These are phyloP conservation scores for Rhododendron ovatum DNA, from an alignment of 148 eudicot species.

Conservation along the genomic window DNA sequence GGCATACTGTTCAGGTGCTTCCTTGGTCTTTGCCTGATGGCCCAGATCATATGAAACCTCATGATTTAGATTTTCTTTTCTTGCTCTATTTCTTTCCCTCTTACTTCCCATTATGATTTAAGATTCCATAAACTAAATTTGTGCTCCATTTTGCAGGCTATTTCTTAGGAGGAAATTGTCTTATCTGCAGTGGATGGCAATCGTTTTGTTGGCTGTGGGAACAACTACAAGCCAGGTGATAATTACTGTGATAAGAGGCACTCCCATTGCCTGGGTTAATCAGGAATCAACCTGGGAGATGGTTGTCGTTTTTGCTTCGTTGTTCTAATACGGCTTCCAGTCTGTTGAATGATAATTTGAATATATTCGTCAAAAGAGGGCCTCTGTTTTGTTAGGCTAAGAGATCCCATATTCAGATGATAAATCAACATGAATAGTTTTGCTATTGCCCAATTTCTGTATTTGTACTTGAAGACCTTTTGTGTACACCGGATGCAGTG, in stretches of 20 bases:
- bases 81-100: neutral
- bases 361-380: neutral
- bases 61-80: neutral
- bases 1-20: constrained; percentile 81
- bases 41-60: neutral
- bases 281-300: neutral
- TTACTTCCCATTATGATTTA: neutral
- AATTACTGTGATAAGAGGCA: neutral
- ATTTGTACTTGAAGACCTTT: neutral
- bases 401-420: neutral
- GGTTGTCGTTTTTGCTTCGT: neutral
- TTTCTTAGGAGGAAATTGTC: constrained; percentile 81
- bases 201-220: constrained; percentile 82
- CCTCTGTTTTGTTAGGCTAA: neutral
- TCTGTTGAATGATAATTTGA: neutral
- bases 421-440: neutral
- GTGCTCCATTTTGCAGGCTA: constrained; percentile 37
- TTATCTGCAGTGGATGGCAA: constrained; percentile 94
- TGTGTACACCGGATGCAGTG: neutral
- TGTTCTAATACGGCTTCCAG: neutral
- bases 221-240: constrained; percentile 98
- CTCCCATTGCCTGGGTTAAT: neutral
- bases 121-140: neutral
- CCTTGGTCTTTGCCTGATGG: constrained; percentile 6
- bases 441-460: neutral